Base-by-base conservation (phyloP, 2,329 filamentous ascomycete genomes). In the Cladosporium oxysporum region DNA sequence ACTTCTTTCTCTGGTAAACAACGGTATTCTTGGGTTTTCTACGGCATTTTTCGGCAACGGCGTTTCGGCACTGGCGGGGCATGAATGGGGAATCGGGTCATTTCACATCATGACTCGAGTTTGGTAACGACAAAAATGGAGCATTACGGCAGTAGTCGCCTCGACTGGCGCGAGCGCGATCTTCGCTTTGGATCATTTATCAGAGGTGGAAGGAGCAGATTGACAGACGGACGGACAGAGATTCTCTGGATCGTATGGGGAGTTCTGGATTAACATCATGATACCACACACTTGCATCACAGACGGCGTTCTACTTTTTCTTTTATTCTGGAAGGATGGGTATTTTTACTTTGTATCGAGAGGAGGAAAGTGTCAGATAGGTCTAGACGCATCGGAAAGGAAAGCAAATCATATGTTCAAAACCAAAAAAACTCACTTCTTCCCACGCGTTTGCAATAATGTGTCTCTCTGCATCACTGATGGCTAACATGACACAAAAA, bases 271-370 rank as follows among this genome's bases (percentile, higher is more conserved):
- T 55, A 33, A 41, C 57, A 59, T 44, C 57, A 59, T 47, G 35
- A 59, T 59, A 47, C 33, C 37, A 59, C 57, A 41, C 33, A 59
- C 57, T 59, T 59, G 57, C 57, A 59, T 59, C 47, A 59, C 57
- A 59, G 18, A 41, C 57, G 57, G 57, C 35, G 57, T 59, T 59
- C 2, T 26, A 26, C 23, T 26, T 35, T 58, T 28, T 26, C 18
- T 29, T n/a, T 52, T 29, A 7, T 29, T 29, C 5, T 8, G n/a
- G 41, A 21, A 26, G 37, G 11, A 18, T 26, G n/a, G 55, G 57
- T 31, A 16, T 12, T 37, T 47, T 44, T n/a, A 37, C 41, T 58
- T 14, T 58, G 57, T 59, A 29, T 47, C 11, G 37, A 41, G 37
- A 59, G 28, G 33, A 52, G 49, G 29, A 26, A 29, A 29, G 49